A percentile compares a stretch with the other conserved stretches of the same genome.
Evolutionary conservation across 2,329 filamentous ascomycete species (phyloP).

Genomic region (Aspergillus sergii): DNA sequence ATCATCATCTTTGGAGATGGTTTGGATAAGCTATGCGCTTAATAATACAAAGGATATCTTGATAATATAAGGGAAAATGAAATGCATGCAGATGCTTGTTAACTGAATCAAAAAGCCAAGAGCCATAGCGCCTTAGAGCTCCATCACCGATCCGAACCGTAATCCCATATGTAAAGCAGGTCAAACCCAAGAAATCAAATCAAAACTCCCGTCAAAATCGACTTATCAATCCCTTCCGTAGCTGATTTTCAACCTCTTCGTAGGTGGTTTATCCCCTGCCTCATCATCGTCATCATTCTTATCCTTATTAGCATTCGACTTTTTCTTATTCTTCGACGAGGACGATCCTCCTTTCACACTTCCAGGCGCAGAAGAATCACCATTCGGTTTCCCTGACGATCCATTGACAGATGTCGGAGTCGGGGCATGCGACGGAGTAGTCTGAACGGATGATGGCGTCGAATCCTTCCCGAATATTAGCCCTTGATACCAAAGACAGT

Average conservation of each 20-base stretch:
- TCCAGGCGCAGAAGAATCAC: constrained; percentile 26
- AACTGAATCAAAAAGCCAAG: not conserved
- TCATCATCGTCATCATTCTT: constrained; percentile 38
- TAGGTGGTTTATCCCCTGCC: constrained; percentile 38
- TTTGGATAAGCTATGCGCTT: not conserved
- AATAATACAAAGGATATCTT: constrained; percentile 13
- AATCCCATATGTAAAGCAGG: constrained; percentile 8
- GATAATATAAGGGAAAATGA: not conserved
- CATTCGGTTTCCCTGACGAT: constrained; percentile 30
- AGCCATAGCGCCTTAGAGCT: constrained; percentile 3
- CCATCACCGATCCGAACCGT: constrained; percentile 1
- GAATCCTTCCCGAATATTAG: constrained; percentile 37
- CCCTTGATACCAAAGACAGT: not conserved
- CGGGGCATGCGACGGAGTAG: constrained; percentile 50
- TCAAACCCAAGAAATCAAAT: constrained; percentile 9
- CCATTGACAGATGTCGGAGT: constrained; percentile 47
- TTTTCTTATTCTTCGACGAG: constrained; percentile 48
- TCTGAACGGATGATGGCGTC: constrained; percentile 47
- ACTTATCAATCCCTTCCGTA: constrained; percentile 45
- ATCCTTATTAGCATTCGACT: constrained; percentile 29
- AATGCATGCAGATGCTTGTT: not conserved
- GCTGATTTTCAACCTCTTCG: constrained; percentile 50
- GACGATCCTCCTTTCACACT: constrained; percentile 36
- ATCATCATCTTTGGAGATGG: not conserved
- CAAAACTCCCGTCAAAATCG: constrained; percentile 9